Percentiles rank a stretch among this genome's conserved stretches.
phyloP scores from a whole-genome alignment of 2,329 filamentous ascomycete species.

The Epichloe hybrida region DNA sequence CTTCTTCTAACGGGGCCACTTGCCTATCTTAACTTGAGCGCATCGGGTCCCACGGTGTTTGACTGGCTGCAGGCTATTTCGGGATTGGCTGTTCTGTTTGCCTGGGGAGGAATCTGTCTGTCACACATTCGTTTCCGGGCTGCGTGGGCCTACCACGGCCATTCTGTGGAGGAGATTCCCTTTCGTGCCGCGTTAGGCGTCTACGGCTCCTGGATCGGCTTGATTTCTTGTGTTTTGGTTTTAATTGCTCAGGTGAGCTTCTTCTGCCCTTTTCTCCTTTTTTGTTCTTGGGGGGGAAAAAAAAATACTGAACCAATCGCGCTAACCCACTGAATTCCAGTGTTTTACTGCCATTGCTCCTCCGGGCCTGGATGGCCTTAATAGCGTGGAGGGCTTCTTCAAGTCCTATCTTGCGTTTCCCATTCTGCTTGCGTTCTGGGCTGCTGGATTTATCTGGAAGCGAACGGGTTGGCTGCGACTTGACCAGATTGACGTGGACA shows the following conservation, averaged over 20 bases:
- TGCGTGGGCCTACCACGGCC: slow-evolving; percentile 45
- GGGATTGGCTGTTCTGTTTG: slow-evolving; percentile 48
- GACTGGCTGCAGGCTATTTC: slow-evolving; percentile 53
- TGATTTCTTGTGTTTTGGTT: slow-evolving; percentile 40
- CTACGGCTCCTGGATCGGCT: slow-evolving; percentile 47
- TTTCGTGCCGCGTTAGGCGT: slow-evolving; percentile 48
- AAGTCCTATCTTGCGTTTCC: slow-evolving; percentile 38
- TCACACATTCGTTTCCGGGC: slow-evolving; percentile 54
- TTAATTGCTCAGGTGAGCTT: slow-evolving; percentile 33
- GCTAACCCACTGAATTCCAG: slow-evolving; percentile 11
- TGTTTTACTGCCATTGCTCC: slow-evolving; percentile 36
- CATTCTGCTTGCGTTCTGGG: slow-evolving; percentile 40
- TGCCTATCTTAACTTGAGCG: slow-evolving; percentile 31
- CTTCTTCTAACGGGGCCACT: slow-evolving; percentile 34
- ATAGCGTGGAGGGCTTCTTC: slow-evolving; percentile 38
- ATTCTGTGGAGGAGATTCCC: slow-evolving; percentile 49
- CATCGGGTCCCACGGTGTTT: slow-evolving; percentile 39
- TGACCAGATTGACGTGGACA: slow-evolving; percentile 52
- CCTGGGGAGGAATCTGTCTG: slow-evolving; percentile 52
- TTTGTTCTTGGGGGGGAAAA: not conserved
- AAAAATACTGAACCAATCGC: too few relatives aligned
- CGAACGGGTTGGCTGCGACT: slow-evolving; percentile 42
- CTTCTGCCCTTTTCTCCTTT: not conserved
- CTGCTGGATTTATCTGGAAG: slow-evolving; percentile 51
- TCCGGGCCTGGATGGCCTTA: slow-evolving; percentile 15